Evolutionary conservation across 2,329 filamentous ascomycete genomes (phyloP).

Genomic region (Beauveria pseudobassiana): DNA sequence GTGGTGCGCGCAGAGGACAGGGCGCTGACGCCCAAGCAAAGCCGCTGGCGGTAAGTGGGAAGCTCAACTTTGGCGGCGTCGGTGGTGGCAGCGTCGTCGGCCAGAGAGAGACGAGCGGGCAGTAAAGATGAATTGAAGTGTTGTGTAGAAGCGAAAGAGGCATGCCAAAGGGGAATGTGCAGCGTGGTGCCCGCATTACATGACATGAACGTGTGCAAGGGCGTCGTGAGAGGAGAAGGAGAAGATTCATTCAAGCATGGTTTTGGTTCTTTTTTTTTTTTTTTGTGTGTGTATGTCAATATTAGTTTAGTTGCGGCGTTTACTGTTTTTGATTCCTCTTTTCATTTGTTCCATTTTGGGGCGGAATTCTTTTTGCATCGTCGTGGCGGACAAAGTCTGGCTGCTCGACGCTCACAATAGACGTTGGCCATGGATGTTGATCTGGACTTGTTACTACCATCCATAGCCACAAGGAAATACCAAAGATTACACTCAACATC

Average conservation of each 20-base stretch:
- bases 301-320: not conserved
- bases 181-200: too few relatives aligned
- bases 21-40: slow-evolving; percentile 1
- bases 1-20: slow-evolving; percentile 7
- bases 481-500: not conserved
- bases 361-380: not conserved
- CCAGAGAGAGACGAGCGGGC: not conserved
- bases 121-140: not conserved
- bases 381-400: not conserved
- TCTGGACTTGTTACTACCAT: too few relatives aligned
- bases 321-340: not conserved
- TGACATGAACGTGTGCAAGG: too few relatives aligned
- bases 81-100: not conserved
- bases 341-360: slow-evolving; percentile 1
- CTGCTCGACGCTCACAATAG: not conserved
- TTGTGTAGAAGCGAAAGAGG: too few relatives aligned
- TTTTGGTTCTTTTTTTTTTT: not conserved
- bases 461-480: not conserved
- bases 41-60: slow-evolving; percentile 1
- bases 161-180: too few relatives aligned
- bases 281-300: not conserved
- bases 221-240: too few relatives aligned
- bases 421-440: not conserved
- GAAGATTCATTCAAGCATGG: not conserved
- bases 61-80: slow-evolving; percentile 5